Percentiles rank a stretch among this genome's conserved stretches.
Conservation (phyloP, 192 early-diverging fungal genomes). For the Chytriomyces confervae region DNA sequence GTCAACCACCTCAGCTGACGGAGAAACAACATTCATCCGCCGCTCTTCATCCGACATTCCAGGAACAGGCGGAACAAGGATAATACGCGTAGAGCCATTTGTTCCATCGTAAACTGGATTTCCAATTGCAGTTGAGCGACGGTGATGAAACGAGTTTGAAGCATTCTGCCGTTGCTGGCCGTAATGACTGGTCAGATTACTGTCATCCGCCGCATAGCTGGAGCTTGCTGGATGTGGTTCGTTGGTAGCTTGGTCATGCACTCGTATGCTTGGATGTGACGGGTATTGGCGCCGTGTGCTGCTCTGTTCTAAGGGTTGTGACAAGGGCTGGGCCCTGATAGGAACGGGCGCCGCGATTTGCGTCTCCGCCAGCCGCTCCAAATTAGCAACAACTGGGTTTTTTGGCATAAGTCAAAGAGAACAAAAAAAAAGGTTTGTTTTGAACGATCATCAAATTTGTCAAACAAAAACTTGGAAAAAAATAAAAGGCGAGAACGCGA, state of each 20-base stretch:
- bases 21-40: not conserved
- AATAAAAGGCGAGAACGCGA: too few relatives aligned
- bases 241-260: not conserved
- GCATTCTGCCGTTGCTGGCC: not conserved
- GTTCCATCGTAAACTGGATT: not conserved
- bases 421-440: not conserved
- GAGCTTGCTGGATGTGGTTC: too few relatives aligned
- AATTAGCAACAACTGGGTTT: not conserved
- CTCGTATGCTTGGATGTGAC: not conserved
- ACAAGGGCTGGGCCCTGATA: too few relatives aligned
- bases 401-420: not conserved
- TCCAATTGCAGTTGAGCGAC: conserved; percentile 8
- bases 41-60: conserved; percentile 31
- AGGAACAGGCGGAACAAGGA: conserved; percentile 26
- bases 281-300: not conserved
- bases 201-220: too few relatives aligned
- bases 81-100: not conserved
- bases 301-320: not conserved
- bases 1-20: not conserved
- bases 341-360: too few relatives aligned
- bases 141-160: not conserved
- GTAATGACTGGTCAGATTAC: too few relatives aligned
- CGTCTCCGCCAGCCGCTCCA: not conserved
- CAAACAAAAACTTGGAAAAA: not conserved
- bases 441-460: conserved; percentile 2